phyloP scores from a whole-genome alignment of 2,329 filamentous ascomycete genomes.

The Teratosphaeria viscida region DNA sequence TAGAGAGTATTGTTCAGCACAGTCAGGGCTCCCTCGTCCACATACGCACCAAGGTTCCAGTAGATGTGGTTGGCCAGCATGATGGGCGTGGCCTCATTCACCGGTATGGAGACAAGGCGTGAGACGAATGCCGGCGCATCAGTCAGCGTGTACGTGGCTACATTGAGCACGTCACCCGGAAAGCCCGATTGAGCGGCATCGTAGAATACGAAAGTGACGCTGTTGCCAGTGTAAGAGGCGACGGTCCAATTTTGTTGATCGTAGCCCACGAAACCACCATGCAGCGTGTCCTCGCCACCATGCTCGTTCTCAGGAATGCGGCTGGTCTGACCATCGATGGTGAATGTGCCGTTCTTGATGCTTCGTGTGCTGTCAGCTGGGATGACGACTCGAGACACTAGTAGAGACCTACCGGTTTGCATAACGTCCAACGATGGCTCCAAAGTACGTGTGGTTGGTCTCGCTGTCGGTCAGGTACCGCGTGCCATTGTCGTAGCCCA shows the following conservation, averaged over 20 bases:
- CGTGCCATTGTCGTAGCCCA: constrained; percentile 40
- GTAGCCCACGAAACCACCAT: constrained; percentile 42
- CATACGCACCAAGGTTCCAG: constrained; percentile 75
- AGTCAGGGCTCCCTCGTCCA: constrained; percentile 57
- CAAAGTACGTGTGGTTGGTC: constrained; percentile 50
- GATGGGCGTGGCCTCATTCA: constrained; percentile 68
- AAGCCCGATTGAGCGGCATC: constrained; percentile 67
- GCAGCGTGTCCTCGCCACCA: constrained; percentile 40
- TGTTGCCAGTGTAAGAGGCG: constrained; percentile 53
- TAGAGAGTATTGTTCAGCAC: constrained; percentile 63
- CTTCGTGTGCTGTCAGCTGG: constrained; percentile 18
- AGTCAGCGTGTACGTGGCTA: constrained; percentile 62
- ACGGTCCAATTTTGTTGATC: constrained; percentile 66
- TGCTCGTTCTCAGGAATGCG: constrained; percentile 43
- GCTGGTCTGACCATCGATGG: constrained; percentile 37
- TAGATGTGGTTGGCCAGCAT: constrained; percentile 70
- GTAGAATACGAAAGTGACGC: constrained; percentile 65
- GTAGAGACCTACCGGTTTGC: constrained; percentile 30
- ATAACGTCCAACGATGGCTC: constrained; percentile 46
- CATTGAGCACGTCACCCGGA: constrained; percentile 64
- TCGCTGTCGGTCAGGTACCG: constrained; percentile 31
- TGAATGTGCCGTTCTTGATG: constrained; percentile 47
- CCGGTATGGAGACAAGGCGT: constrained; percentile 59
- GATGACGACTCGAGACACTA: neutral
- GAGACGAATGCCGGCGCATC: constrained; percentile 57